A percentile compares a stretch with the other conserved stretches of the same genome.
phyloP scores from a whole-genome alignment of 768 basidiomycete genomes.

The Termitomyces sp. region DNA sequence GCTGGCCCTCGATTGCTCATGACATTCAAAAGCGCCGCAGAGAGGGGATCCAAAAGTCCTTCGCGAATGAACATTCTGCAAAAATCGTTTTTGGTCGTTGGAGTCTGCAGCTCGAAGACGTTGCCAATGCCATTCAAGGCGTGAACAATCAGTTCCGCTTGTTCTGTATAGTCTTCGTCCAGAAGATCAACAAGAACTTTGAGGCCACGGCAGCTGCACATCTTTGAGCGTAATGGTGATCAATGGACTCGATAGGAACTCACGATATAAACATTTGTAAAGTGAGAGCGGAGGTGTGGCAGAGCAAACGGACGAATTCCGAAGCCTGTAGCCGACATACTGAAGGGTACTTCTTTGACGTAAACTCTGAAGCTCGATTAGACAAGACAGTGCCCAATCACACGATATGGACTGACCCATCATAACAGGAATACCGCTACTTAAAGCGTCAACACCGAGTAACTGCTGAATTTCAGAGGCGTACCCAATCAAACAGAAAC shows the following conservation, averaged over 20 bases:
- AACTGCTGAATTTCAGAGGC: conserved; percentile 14
- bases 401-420: conserved; percentile 54
- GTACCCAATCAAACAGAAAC: conserved; percentile 89
- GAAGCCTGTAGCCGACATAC: conserved; percentile 96
- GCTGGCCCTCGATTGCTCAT: conserved; percentile 68
- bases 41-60: conserved; percentile 89
- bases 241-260: conserved; percentile 27
- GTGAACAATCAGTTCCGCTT: conserved; percentile 87
- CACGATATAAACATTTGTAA: conserved; percentile 99
- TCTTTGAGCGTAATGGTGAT: neutral
- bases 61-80: conserved; percentile 98
- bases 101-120: conserved; percentile 94
- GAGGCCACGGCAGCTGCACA: conserved; percentile 82
- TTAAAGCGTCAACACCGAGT: neutral
- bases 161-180: conserved; percentile 93
- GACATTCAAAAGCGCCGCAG: conserved; percentile 84
- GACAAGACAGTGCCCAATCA: neutral
- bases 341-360: conserved; percentile 89
- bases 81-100: conserved; percentile 97
- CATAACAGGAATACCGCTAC: conserved; percentile 90
- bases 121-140: conserved; percentile 93
- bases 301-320: conserved; percentile 88
- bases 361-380: conserved; percentile 57
- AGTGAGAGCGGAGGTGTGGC: conserved; percentile 89
- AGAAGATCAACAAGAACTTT: conserved; percentile 93